Conservation (phyloP, 1,284 basidiomycete genomes). For the Ceratobasidium sp. region DNA sequence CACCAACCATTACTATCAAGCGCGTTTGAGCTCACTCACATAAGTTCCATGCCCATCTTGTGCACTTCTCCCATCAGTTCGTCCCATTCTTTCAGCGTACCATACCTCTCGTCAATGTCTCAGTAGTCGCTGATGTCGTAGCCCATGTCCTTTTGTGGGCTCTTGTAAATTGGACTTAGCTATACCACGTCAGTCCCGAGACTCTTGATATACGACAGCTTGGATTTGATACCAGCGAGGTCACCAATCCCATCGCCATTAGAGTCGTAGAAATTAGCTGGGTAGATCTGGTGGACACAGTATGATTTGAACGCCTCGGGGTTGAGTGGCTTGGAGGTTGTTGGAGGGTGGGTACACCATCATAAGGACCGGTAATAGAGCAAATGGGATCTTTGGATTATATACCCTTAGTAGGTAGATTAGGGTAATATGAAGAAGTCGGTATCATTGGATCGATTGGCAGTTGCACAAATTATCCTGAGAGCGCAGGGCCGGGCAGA, state of each 20-base stretch:
- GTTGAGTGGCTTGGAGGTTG: conserved; percentile 3
- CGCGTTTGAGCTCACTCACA: too few species aligned
- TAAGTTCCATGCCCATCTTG: conserved; percentile 73
- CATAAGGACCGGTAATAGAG: too few species aligned
- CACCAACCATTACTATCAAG: too few species aligned
- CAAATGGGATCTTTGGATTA: too few species aligned
- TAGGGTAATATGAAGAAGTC: too few species aligned
- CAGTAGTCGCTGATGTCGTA: conserved; percentile 82
- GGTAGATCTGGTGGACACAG: conserved; percentile 78
- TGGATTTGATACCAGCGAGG: conserved; percentile 71
- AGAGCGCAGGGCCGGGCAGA: too few species aligned
- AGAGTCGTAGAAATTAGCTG: conserved; percentile 75
- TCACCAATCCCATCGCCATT: conserved; percentile 83
- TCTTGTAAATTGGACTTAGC: conserved; percentile 79
- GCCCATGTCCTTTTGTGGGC: conserved; percentile 77
- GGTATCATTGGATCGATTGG: conserved; percentile 1
- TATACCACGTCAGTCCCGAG: conserved; percentile 79
- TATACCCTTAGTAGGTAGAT: too few species aligned
- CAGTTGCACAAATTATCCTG: too few species aligned
- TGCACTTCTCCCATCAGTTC: conserved; percentile 68
- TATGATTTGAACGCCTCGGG: conserved; percentile 37
- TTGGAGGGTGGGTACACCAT: too few species aligned
- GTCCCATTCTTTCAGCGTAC: conserved; percentile 78
- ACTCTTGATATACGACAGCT: conserved; percentile 75
- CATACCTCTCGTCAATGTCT: conserved; percentile 76